Evolutionary conservation across 352 stramenopile species (phyloP), one percentile per base, ranked within the genome.

Genomic region (Phytophthora cajani): DNA sequence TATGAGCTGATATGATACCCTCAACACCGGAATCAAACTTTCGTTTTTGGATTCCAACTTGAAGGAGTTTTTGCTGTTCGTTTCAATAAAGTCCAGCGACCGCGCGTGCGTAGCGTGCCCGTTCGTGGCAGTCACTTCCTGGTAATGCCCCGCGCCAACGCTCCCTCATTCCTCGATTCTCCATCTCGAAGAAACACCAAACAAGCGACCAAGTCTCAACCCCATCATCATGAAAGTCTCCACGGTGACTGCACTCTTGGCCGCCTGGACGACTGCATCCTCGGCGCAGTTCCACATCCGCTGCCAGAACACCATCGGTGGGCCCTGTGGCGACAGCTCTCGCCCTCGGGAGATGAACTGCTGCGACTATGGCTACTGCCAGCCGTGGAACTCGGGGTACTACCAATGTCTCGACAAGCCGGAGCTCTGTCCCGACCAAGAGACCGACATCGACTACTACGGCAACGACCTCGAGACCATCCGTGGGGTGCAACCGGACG

Each of bases 351-450:
- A 56, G 8, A 68, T 50, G 33, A 76, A 75, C 49, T 89, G 81
- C 59, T 80, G 72, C 25, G 71, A 84, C 60, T 68, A 72, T 21
- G 72, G 72, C 27, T 91, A 87, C 71, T 91, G 83, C 68, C 81
- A 89, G 72, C 84, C 84, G 50, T 90, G 84, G 78, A 88, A 89
- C 65, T 65, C 66, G 2, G 62, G 69, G 6, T 89, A 89, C 77
- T 89, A 91, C 72, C 82, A 90, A 65, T 90, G 82, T 58, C 42
- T 87, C 16, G 56, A 63, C 55, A 79, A 77, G n/a, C 80, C 77
- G 1, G 46, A 57, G 38, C 69, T 76, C 30, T 90, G 82, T 42
- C 68, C 74, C 5, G 74, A 56, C 14, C 77, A 88, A 68, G 79
- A 85, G 60, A 85, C 81, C 11, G 80, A 85, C 53, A 75, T 88